Evolutionary conservation across 2,329 filamentous ascomycete species (phyloP), one percentile per base, ranked within the genome.

Genomic region (Zasmidium citrigriseum): DNA sequence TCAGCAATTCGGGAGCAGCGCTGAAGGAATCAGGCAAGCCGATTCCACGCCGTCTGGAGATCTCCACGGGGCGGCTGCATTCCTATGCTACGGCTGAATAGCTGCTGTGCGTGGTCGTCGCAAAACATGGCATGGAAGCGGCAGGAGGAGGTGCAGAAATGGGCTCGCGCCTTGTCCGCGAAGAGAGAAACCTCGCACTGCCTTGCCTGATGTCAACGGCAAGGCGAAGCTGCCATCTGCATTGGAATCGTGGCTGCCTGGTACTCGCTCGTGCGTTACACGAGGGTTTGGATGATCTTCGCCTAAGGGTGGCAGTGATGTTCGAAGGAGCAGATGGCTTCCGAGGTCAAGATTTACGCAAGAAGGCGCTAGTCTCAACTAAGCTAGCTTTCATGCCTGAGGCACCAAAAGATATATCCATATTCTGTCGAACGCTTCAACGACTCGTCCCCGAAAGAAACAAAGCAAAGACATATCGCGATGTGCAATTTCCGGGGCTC

Each of bases 291-390:
- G 34, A 52, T 5, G 25, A 41, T 52, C 49, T 20, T 34, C n/a
- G 29, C 2, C 16, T n/a, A 23, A 41, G 38, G 29, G 49, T 52
- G 49, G 49, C 49, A 52, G 27, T 41, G 49, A 52, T 10, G 49
- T 14, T 52, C 25, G 49, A 52, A 52, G 49, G 25, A 41, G 7
- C 27, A 29, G 27, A 29, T n/a, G n/a, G n/a, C n/a, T n/a, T n/a
- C n/a, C n/a, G n/a, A n/a, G n/a, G n/a, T n/a, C n/a, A n/a, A n/a
- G n/a, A n/a, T n/a, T n/a, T n/a, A n/a, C n/a, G n/a, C n/a, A n/a
- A n/a, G n/a, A n/a, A n/a, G n/a, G n/a, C n/a, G n/a, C n/a, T n/a
- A n/a, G n/a, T n/a, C n/a, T n/a, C n/a, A n/a, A n/a, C n/a, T n/a
- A n/a, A n/a, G n/a, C n/a, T n/a, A n/a, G n/a, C n/a, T n/a, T n/a